Base-by-base conservation (phyloP, 768 basidiomycete genomes). In the Russula foetens region DNA sequence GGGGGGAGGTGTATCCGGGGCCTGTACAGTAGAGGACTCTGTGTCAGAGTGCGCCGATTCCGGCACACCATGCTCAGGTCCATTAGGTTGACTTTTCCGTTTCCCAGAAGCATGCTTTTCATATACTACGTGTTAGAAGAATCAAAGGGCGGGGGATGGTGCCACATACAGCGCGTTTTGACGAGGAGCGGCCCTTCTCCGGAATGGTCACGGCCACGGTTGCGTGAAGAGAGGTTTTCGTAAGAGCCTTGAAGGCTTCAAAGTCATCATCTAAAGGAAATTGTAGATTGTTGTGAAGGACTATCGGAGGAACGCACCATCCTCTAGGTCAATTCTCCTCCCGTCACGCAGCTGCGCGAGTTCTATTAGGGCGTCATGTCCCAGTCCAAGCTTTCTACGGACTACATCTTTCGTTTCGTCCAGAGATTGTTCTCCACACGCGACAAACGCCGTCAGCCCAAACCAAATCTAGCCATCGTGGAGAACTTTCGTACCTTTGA, bases 181-280 rank as follows among this genome's bases (percentile, higher is more conserved):
- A 26, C 19, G 50, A 44, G 4, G 31, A 15, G n/a, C 9, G 19
- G 7, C 29, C 12, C 1, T 49, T 55, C 29, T 55, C 33, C 45
- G 41, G 47, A 48, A 64, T 38, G 26, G 15, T 46, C 8, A 66
- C 63, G 11, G 46, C 23, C 15, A 66, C 65, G 15, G 38, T 57
- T 24, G 63, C 63, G 28, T 64, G 63, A 17, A 69, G 69, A 4
- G 68, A 66, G 9, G 75, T 67, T 53, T 71, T 72, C 23, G 82
- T 75, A 39, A 80, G 71, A 15, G 78, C 73, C 58, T 74, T 71
- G 70, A 91, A 88, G 2, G 88, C 88, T 56, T 85, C 84, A 63
- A 90, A 91, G 70, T 92, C 90, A 41, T 86, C 89, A 46, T 89
- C 90, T 92, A 63, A 23, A 44, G 38, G 17, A 21, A 41, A 7